Evolutionary conservation across 1,284 basidiomycete genomes (phyloP).

Genomic region (Tetrapyrgos nigripes): DNA sequence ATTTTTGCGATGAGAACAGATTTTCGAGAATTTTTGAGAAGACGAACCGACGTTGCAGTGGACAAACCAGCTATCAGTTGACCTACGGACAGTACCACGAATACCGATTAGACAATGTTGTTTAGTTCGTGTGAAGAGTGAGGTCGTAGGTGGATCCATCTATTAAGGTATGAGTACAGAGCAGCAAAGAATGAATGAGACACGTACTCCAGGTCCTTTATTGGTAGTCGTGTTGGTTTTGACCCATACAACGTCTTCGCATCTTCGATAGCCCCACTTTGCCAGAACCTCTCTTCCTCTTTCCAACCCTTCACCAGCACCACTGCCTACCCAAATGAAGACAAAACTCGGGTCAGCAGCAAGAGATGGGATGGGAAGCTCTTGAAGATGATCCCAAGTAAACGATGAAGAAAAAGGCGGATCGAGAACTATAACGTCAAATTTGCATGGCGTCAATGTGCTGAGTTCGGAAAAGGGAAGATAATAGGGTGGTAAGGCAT

Average conservation of each 20-base stretch:
- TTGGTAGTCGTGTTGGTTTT: slow-evolving; percentile 84
- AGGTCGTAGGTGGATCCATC: slow-evolving; percentile 85
- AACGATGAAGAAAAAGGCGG: slow-evolving; percentile 87
- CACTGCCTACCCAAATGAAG: slow-evolving; percentile 96
- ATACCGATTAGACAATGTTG: slow-evolving; percentile 99
- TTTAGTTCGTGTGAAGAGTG: slow-evolving; percentile 87
- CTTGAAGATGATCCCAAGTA: slow-evolving; percentile 84
- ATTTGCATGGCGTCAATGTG: slow-evolving; percentile 71
- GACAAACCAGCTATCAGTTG: slow-evolving; percentile 94
- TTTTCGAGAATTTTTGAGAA: slow-evolving; percentile 11
- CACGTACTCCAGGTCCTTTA: slow-evolving; percentile 76
- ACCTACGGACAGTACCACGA: slow-evolving; percentile 92
- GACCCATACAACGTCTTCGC: slow-evolving; percentile 98
- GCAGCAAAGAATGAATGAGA: slow-evolving; percentile 8
- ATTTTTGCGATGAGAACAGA: slow-evolving; percentile 2
- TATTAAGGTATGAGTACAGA: slow-evolving; percentile 32
- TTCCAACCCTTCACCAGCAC: slow-evolving; percentile 91
- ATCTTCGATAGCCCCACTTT: slow-evolving; percentile 95
- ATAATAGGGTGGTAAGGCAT: slow-evolving; percentile 71
- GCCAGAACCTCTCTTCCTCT: slow-evolving; percentile 89
- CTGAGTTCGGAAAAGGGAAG: slow-evolving; percentile 66
- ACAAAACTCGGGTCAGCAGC: slow-evolving; percentile 93
- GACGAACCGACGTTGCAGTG: slow-evolving; percentile 93
- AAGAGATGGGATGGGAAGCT: slow-evolving; percentile 83
- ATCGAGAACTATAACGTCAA: slow-evolving; percentile 94